phyloP scores from a whole-genome alignment of 2,329 filamentous ascomycete genomes.

The Aspergillus japonicus region DNA sequence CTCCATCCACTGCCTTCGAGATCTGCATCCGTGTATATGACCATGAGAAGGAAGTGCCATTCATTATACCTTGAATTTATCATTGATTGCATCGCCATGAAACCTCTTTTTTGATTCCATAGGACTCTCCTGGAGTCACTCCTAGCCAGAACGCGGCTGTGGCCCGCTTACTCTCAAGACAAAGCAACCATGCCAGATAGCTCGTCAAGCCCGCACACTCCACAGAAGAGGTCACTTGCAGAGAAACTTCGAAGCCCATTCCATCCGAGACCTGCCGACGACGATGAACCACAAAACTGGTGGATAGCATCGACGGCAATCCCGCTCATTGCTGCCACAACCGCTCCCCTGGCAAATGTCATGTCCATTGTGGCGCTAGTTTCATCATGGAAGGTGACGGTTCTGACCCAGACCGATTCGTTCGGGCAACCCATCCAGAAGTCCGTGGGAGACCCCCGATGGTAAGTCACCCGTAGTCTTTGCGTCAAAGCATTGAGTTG shows the following conservation, averaged over 20 bases:
- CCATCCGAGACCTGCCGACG: constrained; percentile 40
- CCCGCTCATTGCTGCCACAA: constrained; percentile 77
- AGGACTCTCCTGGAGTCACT: not conserved
- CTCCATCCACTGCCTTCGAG: not conserved
- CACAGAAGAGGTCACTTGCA: not conserved
- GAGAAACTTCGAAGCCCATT: constrained; percentile 23
- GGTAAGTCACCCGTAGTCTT: constrained; percentile 49
- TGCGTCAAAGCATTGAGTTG: not conserved
- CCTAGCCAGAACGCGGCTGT: not conserved
- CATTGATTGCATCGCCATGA: not conserved
- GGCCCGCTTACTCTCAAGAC: not conserved
- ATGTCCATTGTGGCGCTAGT: constrained; percentile 86
- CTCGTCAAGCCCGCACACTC: not conserved
- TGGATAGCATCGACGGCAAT: constrained; percentile 57
- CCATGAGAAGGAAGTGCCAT: not conserved
- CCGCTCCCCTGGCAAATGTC: constrained; percentile 82
- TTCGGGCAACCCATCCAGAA: constrained; percentile 52
- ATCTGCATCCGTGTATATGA: not conserved
- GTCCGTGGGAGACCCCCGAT: constrained; percentile 66
- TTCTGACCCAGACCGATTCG: constrained; percentile 45
- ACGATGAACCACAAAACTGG: constrained; percentile 48
- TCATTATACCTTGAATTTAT: not conserved
- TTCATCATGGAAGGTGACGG: constrained; percentile 66
- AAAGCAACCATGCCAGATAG: not conserved
- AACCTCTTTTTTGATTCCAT: not conserved